These are phyloP conservation scores for Phoenix roebelenii DNA, from an alignment of 176 grass and related monocot species.

Conservation along the genomic window DNA sequence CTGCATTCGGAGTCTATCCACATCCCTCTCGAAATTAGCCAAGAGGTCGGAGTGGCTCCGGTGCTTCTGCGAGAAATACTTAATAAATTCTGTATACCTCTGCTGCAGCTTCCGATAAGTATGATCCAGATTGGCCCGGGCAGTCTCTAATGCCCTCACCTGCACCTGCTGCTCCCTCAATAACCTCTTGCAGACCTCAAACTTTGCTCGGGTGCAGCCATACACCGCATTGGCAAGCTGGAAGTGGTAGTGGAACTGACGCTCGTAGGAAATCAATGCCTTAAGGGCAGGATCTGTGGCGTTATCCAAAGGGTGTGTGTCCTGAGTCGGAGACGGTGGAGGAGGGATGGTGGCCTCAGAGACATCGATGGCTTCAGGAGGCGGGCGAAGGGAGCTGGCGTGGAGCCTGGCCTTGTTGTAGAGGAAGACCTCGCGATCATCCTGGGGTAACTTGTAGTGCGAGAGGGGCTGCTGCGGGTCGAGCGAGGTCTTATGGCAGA, in stretches of 20 bases:
- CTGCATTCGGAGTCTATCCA: constrained; percentile 41
- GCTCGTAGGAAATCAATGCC: constrained; percentile 71
- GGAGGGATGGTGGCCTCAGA: constrained; percentile 43
- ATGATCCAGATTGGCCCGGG: constrained; percentile 70
- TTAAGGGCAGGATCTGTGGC: constrained; percentile 68
- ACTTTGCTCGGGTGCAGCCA: constrained; percentile 35
- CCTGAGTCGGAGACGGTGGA: constrained; percentile 28
- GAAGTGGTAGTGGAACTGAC: constrained; percentile 70
- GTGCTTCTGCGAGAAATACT: constrained; percentile 67
- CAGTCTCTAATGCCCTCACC: constrained; percentile 76
- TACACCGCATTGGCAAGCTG: constrained; percentile 75
- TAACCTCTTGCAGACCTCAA: constrained; percentile 62
- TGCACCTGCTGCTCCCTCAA: constrained; percentile 81
- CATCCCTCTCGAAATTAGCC: constrained; percentile 71
- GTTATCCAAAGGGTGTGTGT: constrained; percentile 25
- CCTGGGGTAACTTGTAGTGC: constrained; percentile 77
- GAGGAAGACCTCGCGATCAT: constrained; percentile 79
- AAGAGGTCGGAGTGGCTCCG: constrained; percentile 47
- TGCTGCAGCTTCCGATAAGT: constrained; percentile 59
- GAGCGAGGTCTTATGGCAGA: constrained; percentile 70
- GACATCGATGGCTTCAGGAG: constrained; percentile 47
- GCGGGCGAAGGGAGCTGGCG: constrained; percentile 31
- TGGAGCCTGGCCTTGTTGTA: constrained; percentile 79
- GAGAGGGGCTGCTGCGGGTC: constrained; percentile 47
- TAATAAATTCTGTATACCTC: constrained; percentile 55